Conservation (phyloP, 176 grass and related monocot species). For the Avena insularis region DNA sequence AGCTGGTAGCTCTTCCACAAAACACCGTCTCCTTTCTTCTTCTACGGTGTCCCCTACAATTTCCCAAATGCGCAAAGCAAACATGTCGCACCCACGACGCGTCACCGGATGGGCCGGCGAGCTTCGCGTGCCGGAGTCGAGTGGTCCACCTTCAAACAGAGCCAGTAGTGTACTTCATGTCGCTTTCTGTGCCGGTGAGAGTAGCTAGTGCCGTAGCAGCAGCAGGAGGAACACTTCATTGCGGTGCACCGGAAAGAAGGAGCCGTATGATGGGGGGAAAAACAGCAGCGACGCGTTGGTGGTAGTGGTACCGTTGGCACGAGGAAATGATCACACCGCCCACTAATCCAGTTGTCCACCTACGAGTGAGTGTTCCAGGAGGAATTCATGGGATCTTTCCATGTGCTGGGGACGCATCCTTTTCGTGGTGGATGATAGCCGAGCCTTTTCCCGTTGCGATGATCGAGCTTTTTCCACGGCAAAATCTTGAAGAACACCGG, state of each 20-base stretch:
- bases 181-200: not conserved
- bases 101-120: not conserved
- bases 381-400: no score
- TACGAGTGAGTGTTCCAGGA: no score
- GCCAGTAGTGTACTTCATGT: not conserved
- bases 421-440: not conserved
- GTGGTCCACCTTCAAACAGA: not conserved
- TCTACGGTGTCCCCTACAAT: no score
- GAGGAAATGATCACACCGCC: no score
- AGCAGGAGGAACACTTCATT: not conserved
- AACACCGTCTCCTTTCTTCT: no score
- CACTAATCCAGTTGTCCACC: no score
- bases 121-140: not conserved
- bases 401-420: conserved; percentile 22
- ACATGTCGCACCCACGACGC: not conserved
- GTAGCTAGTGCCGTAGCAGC: not conserved
- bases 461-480: not conserved
- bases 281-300: not conserved
- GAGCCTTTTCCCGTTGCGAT: not conserved
- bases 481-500: conserved; percentile 4
- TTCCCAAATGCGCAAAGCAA: no score
- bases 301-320: not conserved
- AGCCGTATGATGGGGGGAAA: not conserved
- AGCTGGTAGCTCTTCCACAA: not conserved
- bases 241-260: not conserved